Conservation (phyloP, 139 green algal species). For the Chlorella vulgaris region DNA sequence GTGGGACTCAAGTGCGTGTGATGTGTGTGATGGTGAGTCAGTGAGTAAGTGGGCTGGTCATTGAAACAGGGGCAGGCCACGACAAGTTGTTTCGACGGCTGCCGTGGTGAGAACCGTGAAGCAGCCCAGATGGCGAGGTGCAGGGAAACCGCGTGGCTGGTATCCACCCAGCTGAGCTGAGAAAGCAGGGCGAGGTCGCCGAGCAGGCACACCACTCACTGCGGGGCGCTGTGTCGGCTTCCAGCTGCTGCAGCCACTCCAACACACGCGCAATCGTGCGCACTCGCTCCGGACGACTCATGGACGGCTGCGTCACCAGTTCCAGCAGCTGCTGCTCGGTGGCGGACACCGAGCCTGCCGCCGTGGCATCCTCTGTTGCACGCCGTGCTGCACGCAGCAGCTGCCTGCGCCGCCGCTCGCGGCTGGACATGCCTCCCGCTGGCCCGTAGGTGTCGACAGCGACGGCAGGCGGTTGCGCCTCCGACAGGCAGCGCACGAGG, state of each 20-base stretch:
- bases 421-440: not conserved
- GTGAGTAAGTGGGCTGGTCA: no score
- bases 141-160: no score
- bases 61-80: no score
- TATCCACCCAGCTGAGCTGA: no score
- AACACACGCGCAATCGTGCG: constrained; percentile 2
- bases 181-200: no score
- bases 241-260: constrained; percentile 14
- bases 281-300: constrained; percentile 16
- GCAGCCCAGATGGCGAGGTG: no score
- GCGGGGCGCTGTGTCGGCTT: not conserved
- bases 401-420: not conserved
- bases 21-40: no score
- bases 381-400: not conserved
- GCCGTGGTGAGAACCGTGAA: no score
- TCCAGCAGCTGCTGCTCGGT: not conserved
- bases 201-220: not conserved
- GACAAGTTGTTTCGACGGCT: no score
- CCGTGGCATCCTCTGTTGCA: not conserved
- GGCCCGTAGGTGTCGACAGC: not conserved
- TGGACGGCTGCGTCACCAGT: not conserved
- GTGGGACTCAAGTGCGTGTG: not conserved
- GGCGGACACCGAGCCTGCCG: not conserved
- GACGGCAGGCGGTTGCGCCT: not conserved
- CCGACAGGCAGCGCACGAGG: not conserved